Base-by-base conservation (phyloP, 1,284 basidiomycete genomes). In the Phylloboletellus chloephorus region DNA sequence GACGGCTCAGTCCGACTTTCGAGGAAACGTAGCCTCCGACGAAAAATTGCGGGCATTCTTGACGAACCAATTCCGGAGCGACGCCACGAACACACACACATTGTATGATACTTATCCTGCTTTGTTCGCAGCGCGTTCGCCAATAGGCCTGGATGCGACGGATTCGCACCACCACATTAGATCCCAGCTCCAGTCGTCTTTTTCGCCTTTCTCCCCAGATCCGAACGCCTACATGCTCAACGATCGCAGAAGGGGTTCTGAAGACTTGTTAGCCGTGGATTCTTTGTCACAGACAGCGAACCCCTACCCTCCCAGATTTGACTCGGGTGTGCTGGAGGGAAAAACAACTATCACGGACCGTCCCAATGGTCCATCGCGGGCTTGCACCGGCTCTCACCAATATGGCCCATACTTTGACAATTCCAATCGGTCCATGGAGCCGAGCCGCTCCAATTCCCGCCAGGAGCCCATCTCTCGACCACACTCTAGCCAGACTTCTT, bases 181-280 rank as follows among this genome's bases (percentile, higher is more conserved):
- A 37, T 49, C 54, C 12, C 61, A 58, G 25, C 45, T 60, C 7
- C 58, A 63, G 30, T 65, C 68, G 12, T 65, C 65, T 26, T 79
- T 79, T 48, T 74, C 77, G 9, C 78, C 77, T 4, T 80, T 79
- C 54, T 79, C 77, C 2, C 78, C 78, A 13, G 76, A 80, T 52
- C 73, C 76, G 15, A 74, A 70, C 41, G 52, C 64, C 19, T 69
- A 64, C 47, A 42, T 48, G 20, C 48, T 64, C 3, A 64, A 65
- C 38, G 55, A 47, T 30, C 53, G 34, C 19, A 61, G 43, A 30
- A 65, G 65, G 31, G 66, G 67, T 10, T 61, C 64, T 25, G 38
- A 51, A 28, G 58, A 61, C 28, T 26, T 50, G 31, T 37, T 46
- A 19, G 53, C 56, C 31, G 35, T 56, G 19, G 66, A 69, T 29